Conservation (phyloP, 169 alveolate genomes). For the Toxoplasma gondii region DNA sequence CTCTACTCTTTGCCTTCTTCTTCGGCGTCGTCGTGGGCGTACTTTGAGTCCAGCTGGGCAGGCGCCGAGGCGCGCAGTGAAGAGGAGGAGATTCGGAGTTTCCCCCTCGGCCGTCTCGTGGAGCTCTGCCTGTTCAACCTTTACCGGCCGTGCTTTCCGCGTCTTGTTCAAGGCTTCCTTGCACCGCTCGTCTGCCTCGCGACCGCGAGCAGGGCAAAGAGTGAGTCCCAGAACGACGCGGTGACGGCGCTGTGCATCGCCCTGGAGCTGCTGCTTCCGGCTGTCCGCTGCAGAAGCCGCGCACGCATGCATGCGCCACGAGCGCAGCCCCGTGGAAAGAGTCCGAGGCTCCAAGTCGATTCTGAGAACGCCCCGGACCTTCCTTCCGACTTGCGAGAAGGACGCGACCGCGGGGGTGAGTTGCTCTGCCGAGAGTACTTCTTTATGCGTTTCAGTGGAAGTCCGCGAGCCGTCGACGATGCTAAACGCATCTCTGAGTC, state of each 20-base stretch:
- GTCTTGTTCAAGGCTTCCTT: background rate
- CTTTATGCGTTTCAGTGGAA: too few species aligned
- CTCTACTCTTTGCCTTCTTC: background rate
- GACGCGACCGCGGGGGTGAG: too few species aligned
- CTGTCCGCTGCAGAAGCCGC: background rate
- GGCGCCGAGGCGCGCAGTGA: background rate
- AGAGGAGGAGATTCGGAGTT: background rate
- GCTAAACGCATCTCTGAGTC: too few species aligned
- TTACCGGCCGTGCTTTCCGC: background rate
- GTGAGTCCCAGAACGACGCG: background rate
- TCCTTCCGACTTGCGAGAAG: too few species aligned
- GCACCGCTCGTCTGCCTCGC: slow-evolving; percentile 1
- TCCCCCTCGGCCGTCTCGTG: background rate
- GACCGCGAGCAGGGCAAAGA: background rate
- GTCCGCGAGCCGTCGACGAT: too few species aligned
- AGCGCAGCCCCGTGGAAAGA: too few species aligned
- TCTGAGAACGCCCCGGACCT: too few species aligned
- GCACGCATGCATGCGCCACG: background rate
- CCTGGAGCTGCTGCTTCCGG: background rate
- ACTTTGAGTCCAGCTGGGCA: background rate
- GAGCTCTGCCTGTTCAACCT: background rate
- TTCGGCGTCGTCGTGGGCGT: background rate
- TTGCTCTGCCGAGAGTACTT: too few species aligned
- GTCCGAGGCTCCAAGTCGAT: too few species aligned
- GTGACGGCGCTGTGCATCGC: background rate